Percentiles rank a stretch among this genome's conserved stretches.
Conservation (phyloP, 2,329 filamentous ascomycete genomes). For the Plenodomus lindquistii region DNA sequence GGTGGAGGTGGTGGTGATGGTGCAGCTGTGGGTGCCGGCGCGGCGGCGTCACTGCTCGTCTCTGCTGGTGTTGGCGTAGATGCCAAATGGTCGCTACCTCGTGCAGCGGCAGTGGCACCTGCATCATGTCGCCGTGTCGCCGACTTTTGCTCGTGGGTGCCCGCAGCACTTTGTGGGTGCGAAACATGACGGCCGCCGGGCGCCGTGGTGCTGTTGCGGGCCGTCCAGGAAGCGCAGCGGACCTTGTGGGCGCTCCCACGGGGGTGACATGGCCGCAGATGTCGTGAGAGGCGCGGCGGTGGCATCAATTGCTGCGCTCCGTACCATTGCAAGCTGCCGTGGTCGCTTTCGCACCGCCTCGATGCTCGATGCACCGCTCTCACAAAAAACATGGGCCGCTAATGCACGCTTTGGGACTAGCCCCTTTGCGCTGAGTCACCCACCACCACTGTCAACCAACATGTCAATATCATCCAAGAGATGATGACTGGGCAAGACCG, state of each 20-base stretch:
- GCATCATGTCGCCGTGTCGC: no score
- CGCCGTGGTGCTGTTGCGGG: constrained; percentile 14
- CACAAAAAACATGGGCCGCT: constrained; percentile 8
- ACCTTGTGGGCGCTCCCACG: constrained; percentile 45
- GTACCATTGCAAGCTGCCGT: constrained; percentile 35
- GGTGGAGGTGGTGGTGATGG: no score
- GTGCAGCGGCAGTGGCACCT: no score
- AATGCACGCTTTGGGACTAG: constrained; percentile 13
- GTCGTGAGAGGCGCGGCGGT: constrained; percentile 47
- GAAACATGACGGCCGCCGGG: constrained; percentile 10
- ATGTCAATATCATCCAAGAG: no score
- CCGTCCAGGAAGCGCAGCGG: constrained; percentile 24
- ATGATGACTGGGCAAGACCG: no score
- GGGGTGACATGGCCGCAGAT: constrained; percentile 49
- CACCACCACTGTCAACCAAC: not conserved
- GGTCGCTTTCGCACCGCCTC: not conserved
- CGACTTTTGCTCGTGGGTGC: no score
- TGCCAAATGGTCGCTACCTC: no score
- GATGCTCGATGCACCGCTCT: not conserved
- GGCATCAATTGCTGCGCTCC: constrained; percentile 49
- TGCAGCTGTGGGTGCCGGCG: no score
- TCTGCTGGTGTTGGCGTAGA: no score
- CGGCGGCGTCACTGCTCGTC: no score
- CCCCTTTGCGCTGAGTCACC: not conserved
- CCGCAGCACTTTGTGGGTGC: no score